Evolutionary conservation across 768 basidiomycete species (phyloP).

Genomic region (Leccinum obscurum): DNA sequence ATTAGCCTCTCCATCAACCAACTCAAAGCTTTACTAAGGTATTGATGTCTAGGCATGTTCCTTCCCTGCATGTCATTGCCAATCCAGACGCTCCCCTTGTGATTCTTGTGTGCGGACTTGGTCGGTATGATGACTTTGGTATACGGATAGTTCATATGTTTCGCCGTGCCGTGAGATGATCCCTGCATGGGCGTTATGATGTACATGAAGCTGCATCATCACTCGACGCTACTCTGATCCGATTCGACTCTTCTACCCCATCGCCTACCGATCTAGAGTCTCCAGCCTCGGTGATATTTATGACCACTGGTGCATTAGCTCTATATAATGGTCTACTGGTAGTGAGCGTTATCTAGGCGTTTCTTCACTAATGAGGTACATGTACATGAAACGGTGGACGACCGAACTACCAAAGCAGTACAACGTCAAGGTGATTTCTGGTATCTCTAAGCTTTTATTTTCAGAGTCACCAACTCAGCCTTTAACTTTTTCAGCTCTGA

Average conservation of each 20-base stretch:
- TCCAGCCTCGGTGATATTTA: not conserved
- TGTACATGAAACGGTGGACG: not conserved
- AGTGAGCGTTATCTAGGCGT: not conserved
- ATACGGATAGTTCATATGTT: no score
- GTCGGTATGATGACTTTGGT: not conserved
- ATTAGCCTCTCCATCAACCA: constrained; percentile 24
- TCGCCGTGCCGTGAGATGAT: not conserved
- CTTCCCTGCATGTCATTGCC: not conserved
- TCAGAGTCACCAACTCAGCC: constrained; percentile 41
- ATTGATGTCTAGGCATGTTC: constrained; percentile 12
- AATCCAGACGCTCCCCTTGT: not conserved
- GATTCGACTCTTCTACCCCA: not conserved
- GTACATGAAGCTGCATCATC: not conserved
- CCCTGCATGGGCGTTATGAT: not conserved
- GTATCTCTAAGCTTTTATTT: constrained; percentile 7
- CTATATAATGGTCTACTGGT: not conserved
- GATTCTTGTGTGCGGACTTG: no score
- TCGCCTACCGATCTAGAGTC: not conserved
- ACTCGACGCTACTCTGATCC: not conserved
- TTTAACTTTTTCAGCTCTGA: constrained; percentile 67
- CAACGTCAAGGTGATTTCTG: not conserved
- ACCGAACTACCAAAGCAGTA: not conserved
- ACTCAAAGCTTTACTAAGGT: constrained; percentile 11
- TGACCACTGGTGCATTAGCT: not conserved
- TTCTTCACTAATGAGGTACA: not conserved